Evolutionary conservation across 1,139 yeast species (phyloP).

Genomic region (Geotrichum carabidarum): DNA sequence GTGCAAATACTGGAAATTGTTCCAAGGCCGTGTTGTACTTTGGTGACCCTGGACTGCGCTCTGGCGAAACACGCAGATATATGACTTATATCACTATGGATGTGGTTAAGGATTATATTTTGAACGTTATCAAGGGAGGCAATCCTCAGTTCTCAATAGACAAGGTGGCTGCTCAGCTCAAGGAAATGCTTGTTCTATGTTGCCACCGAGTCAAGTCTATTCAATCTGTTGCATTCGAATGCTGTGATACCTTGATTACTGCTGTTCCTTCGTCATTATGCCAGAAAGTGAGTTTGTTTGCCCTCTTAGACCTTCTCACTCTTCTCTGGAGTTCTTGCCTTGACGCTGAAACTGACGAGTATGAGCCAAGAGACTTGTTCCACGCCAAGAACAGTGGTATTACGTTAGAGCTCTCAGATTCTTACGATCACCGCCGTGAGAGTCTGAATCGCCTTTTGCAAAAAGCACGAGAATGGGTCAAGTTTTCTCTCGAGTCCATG

Average conservation of each 20-base stretch:
- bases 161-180: slow-evolving; percentile 65
- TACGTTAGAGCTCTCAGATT: slow-evolving; percentile 66
- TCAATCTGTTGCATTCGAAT: slow-evolving; percentile 75
- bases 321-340: slow-evolving; percentile 72
- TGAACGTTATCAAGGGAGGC: slow-evolving; percentile 45
- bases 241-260: slow-evolving; percentile 64
- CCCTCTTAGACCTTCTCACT: slow-evolving; percentile 74
- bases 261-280: slow-evolving; percentile 79
- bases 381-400: slow-evolving; percentile 53
- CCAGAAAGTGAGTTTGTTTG: slow-evolving; percentile 64
- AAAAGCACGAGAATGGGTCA: slow-evolving; percentile 65
- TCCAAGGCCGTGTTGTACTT: slow-evolving; percentile 69
- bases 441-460: slow-evolving; percentile 59
- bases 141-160: slow-evolving; percentile 45
- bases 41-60: slow-evolving; percentile 76
- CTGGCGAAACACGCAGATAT: slow-evolving; percentile 67
- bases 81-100: slow-evolving; percentile 62
- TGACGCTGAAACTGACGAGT: slow-evolving; percentile 83
- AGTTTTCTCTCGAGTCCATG: slow-evolving; percentile 49
- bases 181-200: slow-evolving; percentile 60
- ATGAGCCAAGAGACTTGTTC: slow-evolving; percentile 73
- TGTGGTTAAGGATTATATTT: slow-evolving; percentile 54
- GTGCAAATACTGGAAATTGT: slow-evolving; percentile 79
- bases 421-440: slow-evolving; percentile 66
- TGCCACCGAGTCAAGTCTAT: slow-evolving; percentile 73